phyloP scores from a whole-genome alignment of 78 protist genomes.

The Guillardia theta region DNA sequence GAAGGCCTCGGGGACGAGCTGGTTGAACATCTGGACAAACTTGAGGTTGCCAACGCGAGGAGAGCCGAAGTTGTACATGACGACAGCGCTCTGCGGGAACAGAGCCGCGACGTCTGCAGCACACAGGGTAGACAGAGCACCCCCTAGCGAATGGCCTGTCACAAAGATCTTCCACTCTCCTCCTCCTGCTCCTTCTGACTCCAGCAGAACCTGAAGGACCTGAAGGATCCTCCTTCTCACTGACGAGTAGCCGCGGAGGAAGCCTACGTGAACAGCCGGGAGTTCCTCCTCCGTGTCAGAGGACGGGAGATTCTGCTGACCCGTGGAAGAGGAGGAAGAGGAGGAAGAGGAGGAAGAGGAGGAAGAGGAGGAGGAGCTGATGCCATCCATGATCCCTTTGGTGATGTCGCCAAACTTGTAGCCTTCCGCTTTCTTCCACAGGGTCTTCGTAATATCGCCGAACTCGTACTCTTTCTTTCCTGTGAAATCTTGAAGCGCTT shows the following conservation, averaged over 20 bases:
- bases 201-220: neutral
- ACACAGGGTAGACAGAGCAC: neutral
- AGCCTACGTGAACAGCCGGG: constrained; percentile 31
- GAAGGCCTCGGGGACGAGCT: neutral
- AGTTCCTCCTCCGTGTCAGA: no score
- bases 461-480: constrained; percentile 27
- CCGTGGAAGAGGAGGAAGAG: no score
- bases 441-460: neutral
- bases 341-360: no score
- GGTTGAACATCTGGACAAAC: neutral
- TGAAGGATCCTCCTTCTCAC: neutral
- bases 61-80: constrained; percentile 31
- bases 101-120: neutral
- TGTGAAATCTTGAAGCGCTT: neutral
- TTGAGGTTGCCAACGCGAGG: constrained; percentile 1
- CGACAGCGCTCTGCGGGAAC: neutral
- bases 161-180: neutral
- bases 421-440: neutral
- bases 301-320: no score
- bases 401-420: constrained; percentile 43
- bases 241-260: neutral
- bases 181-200: neutral
- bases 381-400: no score
- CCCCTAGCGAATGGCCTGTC: constrained; percentile 27
- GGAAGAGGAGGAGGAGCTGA: no score